Evolutionary conservation across 768 basidiomycete genomes (phyloP), one percentile per base, ranked within the genome.

Genomic region (Tulasnella sp.): DNA sequence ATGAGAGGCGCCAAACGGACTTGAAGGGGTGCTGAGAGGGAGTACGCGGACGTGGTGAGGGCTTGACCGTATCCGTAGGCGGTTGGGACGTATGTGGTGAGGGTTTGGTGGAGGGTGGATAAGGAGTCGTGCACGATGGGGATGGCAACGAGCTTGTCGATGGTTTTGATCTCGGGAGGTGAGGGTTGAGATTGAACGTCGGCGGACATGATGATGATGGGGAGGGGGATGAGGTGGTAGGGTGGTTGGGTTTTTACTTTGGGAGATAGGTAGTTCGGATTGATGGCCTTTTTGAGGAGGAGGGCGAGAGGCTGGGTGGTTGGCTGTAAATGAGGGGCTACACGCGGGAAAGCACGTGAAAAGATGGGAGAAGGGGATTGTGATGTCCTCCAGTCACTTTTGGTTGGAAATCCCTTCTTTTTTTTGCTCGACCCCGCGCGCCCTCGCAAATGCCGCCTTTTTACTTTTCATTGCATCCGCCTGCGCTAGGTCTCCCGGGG

Each of bases 41-140:
- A 87, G 83, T 88, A 89, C 15, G 90, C 90, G 29, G 88, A 84
- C 36, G 82, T 83, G 3, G 91, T 88, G 79, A 91, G 89, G 3
- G 91, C 91, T 40, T 88, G 87, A 45, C 85, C 83, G 82, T 93
- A 93, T 0, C 91, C 86, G 37, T 86, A 85, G 80, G 88, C 86
- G 40, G 90, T 92, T 81, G 88, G 87, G 4, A 85, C 72, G 83
- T 91, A 90, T 52, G 83, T 86, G 38, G 85, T 85, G 76, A 94
- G 85, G 9, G 89, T 87, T 40, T 83, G 82, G 81, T 91, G 88
- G 76, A 93, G 82, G 49, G 89, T 87, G 77, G 85, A 84, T 77
- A 93, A 82, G 5, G 88, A 88, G 74, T 88, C 90, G 69, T 88
- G 88, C 80, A 94, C 85, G 64, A 93, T 83, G 29, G 93, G 93